Conservation (phyloP, 2,329 filamentous ascomycete species). For the Aspergillus sp. region DNA sequence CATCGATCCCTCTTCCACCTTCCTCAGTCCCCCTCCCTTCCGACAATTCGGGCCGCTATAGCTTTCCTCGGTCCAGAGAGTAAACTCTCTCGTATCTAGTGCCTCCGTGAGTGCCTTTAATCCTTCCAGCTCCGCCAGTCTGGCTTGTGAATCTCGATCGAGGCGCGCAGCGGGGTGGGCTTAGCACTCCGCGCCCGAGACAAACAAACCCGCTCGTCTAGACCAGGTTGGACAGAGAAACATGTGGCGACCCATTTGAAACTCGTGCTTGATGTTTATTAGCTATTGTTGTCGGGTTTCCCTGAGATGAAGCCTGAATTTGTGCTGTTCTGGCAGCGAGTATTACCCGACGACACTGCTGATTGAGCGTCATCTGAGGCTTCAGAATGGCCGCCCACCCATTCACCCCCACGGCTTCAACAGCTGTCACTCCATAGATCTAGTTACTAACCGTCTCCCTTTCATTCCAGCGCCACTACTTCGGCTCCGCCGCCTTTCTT, state of each 20-base stretch:
- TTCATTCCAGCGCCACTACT: slow-evolving; percentile 17
- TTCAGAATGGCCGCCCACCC: slow-evolving; percentile 1
- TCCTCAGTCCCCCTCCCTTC: not conserved
- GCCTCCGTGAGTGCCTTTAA: slow-evolving; percentile 16
- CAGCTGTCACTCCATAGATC: slow-evolving; percentile 1
- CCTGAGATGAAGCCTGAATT: not conserved
- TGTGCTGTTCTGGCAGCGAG: slow-evolving; percentile 7
- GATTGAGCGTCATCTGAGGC: slow-evolving; percentile 11
- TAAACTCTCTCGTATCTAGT: not conserved
- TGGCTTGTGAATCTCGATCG: slow-evolving; percentile 8
- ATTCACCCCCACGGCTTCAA: not conserved
- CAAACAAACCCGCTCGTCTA: slow-evolving; percentile 7
- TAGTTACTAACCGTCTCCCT: slow-evolving; percentile 16
- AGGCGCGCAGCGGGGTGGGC: slow-evolving; percentile 18
- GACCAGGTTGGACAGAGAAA: slow-evolving; percentile 4
- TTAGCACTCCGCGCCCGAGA: slow-evolving; percentile 8
- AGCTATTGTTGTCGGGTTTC: slow-evolving; percentile 3
- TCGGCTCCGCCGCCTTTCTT: slow-evolving; percentile 17
- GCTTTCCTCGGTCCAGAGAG: not conserved
- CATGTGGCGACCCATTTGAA: not conserved
- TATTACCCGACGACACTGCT: slow-evolving; percentile 15
- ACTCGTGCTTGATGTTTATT: not conserved
- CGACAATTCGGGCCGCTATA: slow-evolving; percentile 3
- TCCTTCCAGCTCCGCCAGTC: slow-evolving; percentile 1
- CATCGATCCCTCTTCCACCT: slow-evolving; percentile 12